Evolutionary conservation across 1,139 yeast species (phyloP), one percentile per base, ranked within the genome.

Genomic region (Magnusiomyces paraingens): DNA sequence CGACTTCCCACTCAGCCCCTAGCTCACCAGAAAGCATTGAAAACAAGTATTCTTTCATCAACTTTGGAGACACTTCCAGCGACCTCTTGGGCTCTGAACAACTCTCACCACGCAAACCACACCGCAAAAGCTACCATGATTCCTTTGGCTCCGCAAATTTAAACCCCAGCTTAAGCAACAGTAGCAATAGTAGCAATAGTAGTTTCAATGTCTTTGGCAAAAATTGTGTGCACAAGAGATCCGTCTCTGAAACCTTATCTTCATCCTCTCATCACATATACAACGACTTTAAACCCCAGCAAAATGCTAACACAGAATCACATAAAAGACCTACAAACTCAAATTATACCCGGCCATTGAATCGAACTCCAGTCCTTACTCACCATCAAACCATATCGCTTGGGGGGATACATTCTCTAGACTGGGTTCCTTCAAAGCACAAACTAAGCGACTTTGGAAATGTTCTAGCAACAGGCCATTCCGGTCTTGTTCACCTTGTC

Each of bases 381-480:
- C 95, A 86, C 69, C 83, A 84, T 61, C 86, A 84, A 62, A 86
- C 94, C 1, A 82, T 87, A 48, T 68, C 87, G 0, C 73, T 87
- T 47, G 89, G 93, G 1, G 80, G 81, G 56, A 83, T 86, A 43
- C 79, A 82, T 60, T 73, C 83, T 0, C 70, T 86, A 70, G 74
- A 79, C 57, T 86, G 94, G 94, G 77, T 83, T 2, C 67, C 74
- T 2, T 72, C 73, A 39, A 57, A 62, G 14, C 70, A 64, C 40
- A 42, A 48, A n/a, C 61, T 68, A 15, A 72, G 73, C 35, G 58
- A 64, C 18, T 62, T 64, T 51, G 70, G 72, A 8, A 71, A 72
- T 55, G 69, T 73, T 10, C 62, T 87, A 50, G 74, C 84, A 15
- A 78, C 91, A 0, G 95, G 95, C 5, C 90, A 86, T 65, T 77